A percentile compares a stretch with the other conserved stretches of the same genome.
Conservation (phyloP, 257 asterid genomes). For the Fraxinus anomala region DNA sequence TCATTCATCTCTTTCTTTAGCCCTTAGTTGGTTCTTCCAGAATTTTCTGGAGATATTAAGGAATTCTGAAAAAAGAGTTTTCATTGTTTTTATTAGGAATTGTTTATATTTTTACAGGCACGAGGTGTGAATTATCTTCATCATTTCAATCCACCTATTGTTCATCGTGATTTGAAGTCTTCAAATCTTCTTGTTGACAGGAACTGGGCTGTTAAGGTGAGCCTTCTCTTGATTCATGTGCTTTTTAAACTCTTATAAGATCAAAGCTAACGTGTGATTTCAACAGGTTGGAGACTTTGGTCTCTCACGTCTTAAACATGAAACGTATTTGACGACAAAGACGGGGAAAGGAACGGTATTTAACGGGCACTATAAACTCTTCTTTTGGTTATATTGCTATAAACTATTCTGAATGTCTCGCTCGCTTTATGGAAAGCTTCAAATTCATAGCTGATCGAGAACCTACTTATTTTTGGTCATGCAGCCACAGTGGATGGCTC, state of each 20-base stretch:
- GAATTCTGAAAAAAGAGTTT: background rate
- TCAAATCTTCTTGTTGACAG: conserved; percentile 96
- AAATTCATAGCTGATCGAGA: background rate
- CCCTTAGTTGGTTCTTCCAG: background rate
- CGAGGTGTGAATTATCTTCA: conserved; percentile 98
- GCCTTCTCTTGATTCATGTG: conserved; percentile 22
- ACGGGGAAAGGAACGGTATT: conserved; percentile 96
- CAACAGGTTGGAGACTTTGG: conserved; percentile 98
- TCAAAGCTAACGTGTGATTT: conserved; percentile 10
- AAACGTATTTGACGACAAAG: conserved; percentile 81
- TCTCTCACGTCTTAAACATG: conserved; percentile 81
- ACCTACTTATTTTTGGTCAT: conserved; percentile 22
- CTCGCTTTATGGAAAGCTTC: conserved; percentile 13
- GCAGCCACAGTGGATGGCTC: conserved; percentile 99
- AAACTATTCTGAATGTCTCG: conserved; percentile 24
- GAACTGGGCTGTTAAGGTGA: conserved; percentile 97
- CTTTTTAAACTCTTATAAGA: conserved; percentile 5
- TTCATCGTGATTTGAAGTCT: conserved; percentile 96
- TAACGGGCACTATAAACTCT: conserved; percentile 14
- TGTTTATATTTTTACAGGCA: conserved; percentile 52
- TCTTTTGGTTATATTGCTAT: conserved; percentile 17
- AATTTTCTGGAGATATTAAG: background rate
- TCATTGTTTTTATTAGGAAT: conserved; percentile 7
- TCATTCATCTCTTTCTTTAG: conserved; percentile 13
- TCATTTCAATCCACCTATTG: conserved; percentile 78